Conservation (phyloP, 139 green algal species). For the Chlamydomonas sphaeroides region DNA sequence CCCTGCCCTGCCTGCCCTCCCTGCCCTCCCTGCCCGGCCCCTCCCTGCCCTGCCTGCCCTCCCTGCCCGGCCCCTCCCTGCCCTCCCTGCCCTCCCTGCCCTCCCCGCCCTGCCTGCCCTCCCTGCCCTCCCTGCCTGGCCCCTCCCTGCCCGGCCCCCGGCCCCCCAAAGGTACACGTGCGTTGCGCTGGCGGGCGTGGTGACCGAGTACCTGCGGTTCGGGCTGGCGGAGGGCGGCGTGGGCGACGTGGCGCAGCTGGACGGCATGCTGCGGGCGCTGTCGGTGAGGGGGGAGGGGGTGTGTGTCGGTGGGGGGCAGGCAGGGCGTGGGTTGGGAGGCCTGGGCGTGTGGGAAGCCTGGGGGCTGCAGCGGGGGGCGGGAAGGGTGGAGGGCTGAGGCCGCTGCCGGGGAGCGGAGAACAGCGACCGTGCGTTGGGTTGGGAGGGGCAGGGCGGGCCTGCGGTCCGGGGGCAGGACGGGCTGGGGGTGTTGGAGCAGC, state of each 20-base stretch:
- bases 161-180: slow-evolving; percentile 68
- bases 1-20: no score
- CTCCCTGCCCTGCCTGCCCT: no score
- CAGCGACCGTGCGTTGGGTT: no score
- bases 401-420: no score
- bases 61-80: background rate
- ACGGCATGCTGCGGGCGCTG: slow-evolving; percentile 65
- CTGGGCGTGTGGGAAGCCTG: no score
- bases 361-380: background rate
- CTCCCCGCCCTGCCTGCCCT: no score
- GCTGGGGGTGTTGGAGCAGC: no score
- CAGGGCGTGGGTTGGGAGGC: background rate
- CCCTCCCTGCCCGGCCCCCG: background rate
- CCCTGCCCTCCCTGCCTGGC: no score
- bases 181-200: slow-evolving; percentile 89
- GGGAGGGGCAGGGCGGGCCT: no score
- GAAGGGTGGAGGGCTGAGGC: background rate
- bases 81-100: no score
- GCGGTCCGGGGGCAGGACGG: no score
- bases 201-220: slow-evolving; percentile 90
- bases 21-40: no score
- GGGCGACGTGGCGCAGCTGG: slow-evolving; percentile 92
- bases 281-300: slow-evolving; percentile 26
- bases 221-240: slow-evolving; percentile 91
- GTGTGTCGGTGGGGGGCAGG: background rate